Evolutionary conservation across 306 rosid species (phyloP), one percentile per base, ranked within the genome.

Genomic region (Cicer judaicum): DNA sequence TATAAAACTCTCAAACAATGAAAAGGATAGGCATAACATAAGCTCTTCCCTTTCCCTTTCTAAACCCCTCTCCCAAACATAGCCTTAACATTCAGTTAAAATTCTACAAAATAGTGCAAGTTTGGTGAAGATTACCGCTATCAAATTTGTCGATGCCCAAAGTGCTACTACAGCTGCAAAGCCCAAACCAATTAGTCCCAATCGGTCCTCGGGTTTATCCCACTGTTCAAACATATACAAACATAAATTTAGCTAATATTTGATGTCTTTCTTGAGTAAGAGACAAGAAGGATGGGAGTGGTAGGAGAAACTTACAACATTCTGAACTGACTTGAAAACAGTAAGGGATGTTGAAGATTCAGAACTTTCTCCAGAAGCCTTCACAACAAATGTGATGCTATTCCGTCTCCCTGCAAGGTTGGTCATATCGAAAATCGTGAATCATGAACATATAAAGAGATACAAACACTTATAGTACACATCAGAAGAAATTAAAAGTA

Each of bases 311-410:
- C 98, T 88, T 82, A 91, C 97, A 40, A 81, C 85, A 82, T 82
- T 94, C 83, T 87, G 88, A 81, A 87, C 88, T 62, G 96, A 84
- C 82, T 94, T 81, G 48, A 87, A 59, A 73, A 94, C 64, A 78
- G 89, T 86, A 49, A 89, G 79, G 48, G 94, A 86, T 63, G 82
- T 84, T 38, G 98, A 88, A 63, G 98, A 90, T 73, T 91, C 93
- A 0, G 96, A 80, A 82, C 87, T 83, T 38, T 85, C 94, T 72
- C 89, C 87, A 59, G 89, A 24, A 60, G 98, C 95, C 78, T 85
- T 90, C 82, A 84, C 93, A 80, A 80, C 68, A 56, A 85, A 81
- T 68, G 83, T 36, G 34, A 36, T 48, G 52, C 61, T 68, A 24
- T 50, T 81, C 56, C 11, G 87, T 69, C 82, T 83, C 60, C 76